Evolutionary conservation across 495 filamentous ascomycete genomes (phyloP), one percentile per base, ranked within the genome.

Genomic region (Parmelia sp.): DNA sequence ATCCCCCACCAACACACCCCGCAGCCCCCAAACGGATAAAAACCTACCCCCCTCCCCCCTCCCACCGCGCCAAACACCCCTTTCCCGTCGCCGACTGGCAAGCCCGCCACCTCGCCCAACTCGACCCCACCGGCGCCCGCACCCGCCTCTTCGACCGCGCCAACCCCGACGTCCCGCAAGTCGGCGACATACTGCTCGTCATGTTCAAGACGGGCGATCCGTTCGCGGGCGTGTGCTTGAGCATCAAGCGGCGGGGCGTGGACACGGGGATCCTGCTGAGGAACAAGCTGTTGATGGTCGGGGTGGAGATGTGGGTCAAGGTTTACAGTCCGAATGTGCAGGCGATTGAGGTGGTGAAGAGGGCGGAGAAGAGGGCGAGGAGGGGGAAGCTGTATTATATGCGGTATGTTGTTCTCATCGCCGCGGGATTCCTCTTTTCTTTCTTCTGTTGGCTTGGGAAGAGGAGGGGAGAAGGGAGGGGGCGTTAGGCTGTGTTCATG

Each of bases 271-370:
- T 97, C 51, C 74, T 96, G 65, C 79, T 99, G 60, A 82, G 94
- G 33, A 92, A 91, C 70, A 84, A 92, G 67, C 74, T 99, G 61
- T 87, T 86, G 51, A 82, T 88, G 61, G 84, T 94, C 9, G 90
- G 90, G 56, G 91, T 96, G n/a, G 94, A 99, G 84, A 92, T 96
- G 90, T 96, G 90, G 83, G 90, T 87, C 72, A 99, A 97, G 83
- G 79, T 96, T 58, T 97, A 91, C 78, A 87, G 82, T 67, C 92
- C 92, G 65, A 90, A 89, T 73, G 87, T 97, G 58, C 83, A 88
- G 70, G 90, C 90, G 63, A 89, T 99, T 70, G 95, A 99, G 78
- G 87, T 99, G 67, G 89, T 97, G 74, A 88, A 96, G 85, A 82
- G 92, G 60, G 81, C 82, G 61, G 79, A 82, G 75, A 92, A 89